These are phyloP conservation scores for Cinnamomum chago DNA, from an alignment of 164 flowering plant genomes.

Conservation along the genomic window DNA sequence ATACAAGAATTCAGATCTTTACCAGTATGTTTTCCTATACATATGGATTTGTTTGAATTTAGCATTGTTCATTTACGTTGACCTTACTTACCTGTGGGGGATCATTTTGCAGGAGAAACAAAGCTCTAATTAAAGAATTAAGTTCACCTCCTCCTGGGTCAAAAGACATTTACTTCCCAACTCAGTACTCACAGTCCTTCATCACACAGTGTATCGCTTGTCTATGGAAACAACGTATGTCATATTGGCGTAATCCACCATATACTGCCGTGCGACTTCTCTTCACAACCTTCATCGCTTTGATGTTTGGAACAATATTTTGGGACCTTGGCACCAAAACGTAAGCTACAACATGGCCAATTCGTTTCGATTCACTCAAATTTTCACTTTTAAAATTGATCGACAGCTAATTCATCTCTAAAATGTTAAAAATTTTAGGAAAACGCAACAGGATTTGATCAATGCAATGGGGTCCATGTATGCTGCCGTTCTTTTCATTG, in stretches of 20 bases:
- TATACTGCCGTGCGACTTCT: conserved; percentile 47
- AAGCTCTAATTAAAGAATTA: conserved; percentile 27
- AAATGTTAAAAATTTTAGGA: conserved; percentile 13
- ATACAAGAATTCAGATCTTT: conserved; percentile 25
- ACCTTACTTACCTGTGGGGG: background rate
- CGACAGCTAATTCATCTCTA: background rate
- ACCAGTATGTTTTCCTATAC: conserved; percentile 10
- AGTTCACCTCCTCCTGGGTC: conserved; percentile 35
- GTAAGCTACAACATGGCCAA: conserved; percentile 16
- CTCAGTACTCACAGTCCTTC: conserved; percentile 46
- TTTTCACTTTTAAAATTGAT: background rate
- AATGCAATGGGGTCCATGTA: conserved; percentile 58
- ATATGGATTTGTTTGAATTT: background rate
- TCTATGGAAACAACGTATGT: conserved; percentile 63
- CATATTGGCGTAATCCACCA: conserved; percentile 68
- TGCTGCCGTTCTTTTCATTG: conserved; percentile 28
- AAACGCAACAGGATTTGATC: conserved; percentile 27
- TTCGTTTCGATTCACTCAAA: background rate
- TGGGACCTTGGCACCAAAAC: conserved; percentile 46
- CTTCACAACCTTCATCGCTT: conserved; percentile 39
- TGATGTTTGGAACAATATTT: conserved; percentile 48
- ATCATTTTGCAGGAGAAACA: conserved; percentile 32
- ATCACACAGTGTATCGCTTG: conserved; percentile 43
- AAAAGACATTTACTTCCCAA: conserved; percentile 36
- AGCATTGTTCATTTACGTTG: background rate